Evolutionary conservation across 2,329 filamentous ascomycete species (phyloP).

Genomic region (Ascochyta koolunga): DNA sequence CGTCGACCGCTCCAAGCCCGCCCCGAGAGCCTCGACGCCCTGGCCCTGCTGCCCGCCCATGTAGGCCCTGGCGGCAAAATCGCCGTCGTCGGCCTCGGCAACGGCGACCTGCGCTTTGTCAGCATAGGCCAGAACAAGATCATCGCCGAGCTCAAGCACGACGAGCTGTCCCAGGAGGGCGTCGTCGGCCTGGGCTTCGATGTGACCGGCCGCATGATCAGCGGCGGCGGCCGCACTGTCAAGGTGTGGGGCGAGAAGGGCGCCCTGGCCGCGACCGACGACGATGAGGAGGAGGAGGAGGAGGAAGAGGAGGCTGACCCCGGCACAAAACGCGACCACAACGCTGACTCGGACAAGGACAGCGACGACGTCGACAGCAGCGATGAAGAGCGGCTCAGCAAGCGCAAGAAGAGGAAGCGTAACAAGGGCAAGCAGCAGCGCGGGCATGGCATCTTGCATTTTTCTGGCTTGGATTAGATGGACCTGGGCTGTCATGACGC

Average conservation of each 20-base stretch:
- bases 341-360: constrained; percentile 56
- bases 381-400: constrained; percentile 51
- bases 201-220: constrained; percentile 83
- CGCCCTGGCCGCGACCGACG: constrained; percentile 57
- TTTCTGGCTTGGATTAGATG: constrained; percentile 40
- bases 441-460: constrained; percentile 44
- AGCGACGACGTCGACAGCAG: constrained; percentile 52
- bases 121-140: constrained; percentile 76
- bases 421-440: constrained; percentile 44
- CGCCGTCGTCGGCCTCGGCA: constrained; percentile 79
- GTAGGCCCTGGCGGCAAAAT: constrained; percentile 72
- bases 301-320: constrained; percentile 52
- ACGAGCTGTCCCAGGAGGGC: constrained; percentile 75
- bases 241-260: constrained; percentile 87
- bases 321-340: constrained; percentile 35
- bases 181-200: constrained; percentile 86
- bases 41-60: constrained; percentile 73
- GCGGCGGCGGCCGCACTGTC: constrained; percentile 80
- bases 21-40: constrained; percentile 81
- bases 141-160: constrained; percentile 71
- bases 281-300: constrained; percentile 56
- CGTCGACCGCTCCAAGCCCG: constrained; percentile 66
- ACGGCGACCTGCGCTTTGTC: constrained; percentile 79
- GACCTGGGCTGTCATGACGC: too few relatives aligned
- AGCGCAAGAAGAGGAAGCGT: constrained; percentile 53